Evolutionary conservation across 495 filamentous ascomycete genomes (phyloP).

Genomic region (Echria macrotheca): DNA sequence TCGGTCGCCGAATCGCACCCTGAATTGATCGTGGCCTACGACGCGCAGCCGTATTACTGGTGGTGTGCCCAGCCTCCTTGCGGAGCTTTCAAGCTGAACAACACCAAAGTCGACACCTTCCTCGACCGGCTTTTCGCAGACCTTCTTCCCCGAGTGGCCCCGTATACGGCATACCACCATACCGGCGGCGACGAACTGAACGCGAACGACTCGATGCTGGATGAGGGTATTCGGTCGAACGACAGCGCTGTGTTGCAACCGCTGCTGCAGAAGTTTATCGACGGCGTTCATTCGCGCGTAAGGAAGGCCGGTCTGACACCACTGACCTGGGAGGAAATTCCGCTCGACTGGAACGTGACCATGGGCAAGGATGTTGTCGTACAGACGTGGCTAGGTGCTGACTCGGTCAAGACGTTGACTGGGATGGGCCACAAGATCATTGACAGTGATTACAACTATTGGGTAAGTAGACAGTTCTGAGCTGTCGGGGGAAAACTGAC

Average conservation of each 20-base stretch:
- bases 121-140: constrained; percentile 64
- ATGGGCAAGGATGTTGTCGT: constrained; percentile 58
- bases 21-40: constrained; percentile 66
- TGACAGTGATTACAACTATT: constrained; percentile 69
- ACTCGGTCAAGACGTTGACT: constrained; percentile 49
- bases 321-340: constrained; percentile 79
- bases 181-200: constrained; percentile 83
- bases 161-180: constrained; percentile 69
- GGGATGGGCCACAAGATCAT: constrained; percentile 60
- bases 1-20: constrained; percentile 58
- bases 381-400: constrained; percentile 64
- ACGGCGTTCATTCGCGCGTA: constrained; percentile 57
- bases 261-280: constrained; percentile 65
- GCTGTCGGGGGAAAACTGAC: constrained; percentile 5
- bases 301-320: constrained; percentile 55
- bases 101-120: constrained; percentile 58
- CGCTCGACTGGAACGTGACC: constrained; percentile 66
- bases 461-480: constrained; percentile 40
- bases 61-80: constrained; percentile 73
- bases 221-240: constrained; percentile 62
- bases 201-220: constrained; percentile 63
- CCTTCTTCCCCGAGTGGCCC: constrained; percentile 61
- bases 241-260: constrained; percentile 55
- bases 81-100: constrained; percentile 69
- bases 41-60: constrained; percentile 59